These are phyloP conservation scores for Macadamia tetraphylla DNA, from an alignment of 164 flowering plant genomes.

Conservation along the genomic window DNA sequence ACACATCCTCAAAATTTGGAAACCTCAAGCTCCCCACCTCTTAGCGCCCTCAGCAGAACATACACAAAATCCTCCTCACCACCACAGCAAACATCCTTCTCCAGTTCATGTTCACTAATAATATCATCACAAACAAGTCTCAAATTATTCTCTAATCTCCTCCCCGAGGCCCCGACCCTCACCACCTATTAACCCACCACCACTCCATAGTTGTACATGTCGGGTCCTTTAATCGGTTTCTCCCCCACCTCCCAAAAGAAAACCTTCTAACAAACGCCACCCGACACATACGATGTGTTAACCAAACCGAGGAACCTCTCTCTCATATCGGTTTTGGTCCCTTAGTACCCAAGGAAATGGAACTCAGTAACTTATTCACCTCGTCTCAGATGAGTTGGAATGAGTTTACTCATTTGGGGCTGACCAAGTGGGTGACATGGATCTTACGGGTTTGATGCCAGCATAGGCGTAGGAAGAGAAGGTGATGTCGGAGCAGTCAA, in stretches of 20 bases:
- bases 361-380: constrained; percentile 20
- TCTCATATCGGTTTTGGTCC: constrained; percentile 31
- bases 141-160: constrained; percentile 27
- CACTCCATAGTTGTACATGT: too few relatives aligned
- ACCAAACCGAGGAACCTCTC: constrained; percentile 28
- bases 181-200: too few relatives aligned
- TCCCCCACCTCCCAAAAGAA: constrained; percentile 24
- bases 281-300: constrained; percentile 44
- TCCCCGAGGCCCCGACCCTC: constrained; percentile 2
- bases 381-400: constrained; percentile 35
- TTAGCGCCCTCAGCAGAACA: constrained; percentile 40
- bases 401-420: constrained; percentile 30
- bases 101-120: constrained; percentile 24
- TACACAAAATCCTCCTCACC: constrained; percentile 41
- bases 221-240: constrained; percentile 6
- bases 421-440: constrained; percentile 45
- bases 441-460: constrained; percentile 53
- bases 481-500: constrained; percentile 50
- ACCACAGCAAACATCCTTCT: background rate
- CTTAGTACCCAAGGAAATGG: constrained; percentile 7
- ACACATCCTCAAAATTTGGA: constrained; percentile 7
- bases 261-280: constrained; percentile 32
- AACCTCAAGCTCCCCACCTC: constrained; percentile 34
- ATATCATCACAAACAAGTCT: constrained; percentile 42
- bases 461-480: constrained; percentile 44